Conservation (phyloP, 768 basidiomycete species). For the Serendipita indica region DNA sequence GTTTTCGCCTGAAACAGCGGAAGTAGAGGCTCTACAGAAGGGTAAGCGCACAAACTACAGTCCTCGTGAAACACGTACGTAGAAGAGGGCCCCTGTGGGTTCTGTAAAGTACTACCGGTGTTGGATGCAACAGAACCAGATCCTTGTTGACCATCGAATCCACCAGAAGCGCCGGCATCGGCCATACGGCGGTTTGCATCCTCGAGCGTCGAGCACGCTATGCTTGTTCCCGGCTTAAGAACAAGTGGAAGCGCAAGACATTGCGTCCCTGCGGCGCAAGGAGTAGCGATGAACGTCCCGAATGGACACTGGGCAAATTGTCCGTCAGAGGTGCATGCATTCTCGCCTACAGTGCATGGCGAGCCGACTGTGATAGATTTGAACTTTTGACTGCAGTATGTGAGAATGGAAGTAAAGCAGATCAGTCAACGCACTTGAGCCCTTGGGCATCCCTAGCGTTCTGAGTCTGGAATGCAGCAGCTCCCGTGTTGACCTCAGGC, state of each 20-base stretch:
- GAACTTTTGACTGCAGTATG: conserved; percentile 33
- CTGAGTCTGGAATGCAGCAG: conserved; percentile 23
- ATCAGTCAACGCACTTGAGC: conserved; percentile 23
- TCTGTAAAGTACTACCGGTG: background rate
- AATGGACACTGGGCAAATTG: conserved; percentile 38
- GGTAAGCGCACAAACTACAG: too few species aligned
- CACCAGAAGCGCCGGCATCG: conserved; percentile 32
- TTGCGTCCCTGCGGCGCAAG: conserved; percentile 23
- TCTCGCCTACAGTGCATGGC: conserved; percentile 26
- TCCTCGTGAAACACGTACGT: too few species aligned
- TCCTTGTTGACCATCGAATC: conserved; percentile 22
- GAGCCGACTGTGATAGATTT: conserved; percentile 31
- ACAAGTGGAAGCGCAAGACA: conserved; percentile 32
- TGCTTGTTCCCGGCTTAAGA: conserved; percentile 28
- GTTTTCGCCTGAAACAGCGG: background rate
- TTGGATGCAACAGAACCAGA: background rate
- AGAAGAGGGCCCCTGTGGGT: background rate
- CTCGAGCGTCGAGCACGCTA: conserved; percentile 37
- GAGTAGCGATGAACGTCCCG: conserved; percentile 30
- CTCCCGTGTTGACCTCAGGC: too few species aligned
- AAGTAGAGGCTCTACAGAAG: background rate
- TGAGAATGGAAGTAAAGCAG: background rate
- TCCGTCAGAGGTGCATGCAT: conserved; percentile 17
- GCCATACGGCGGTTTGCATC: conserved; percentile 36
- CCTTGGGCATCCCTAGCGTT: conserved; percentile 39